Conservation (phyloP, 1,284 basidiomycete genomes). For the Sporisorium exsertum region DNA sequence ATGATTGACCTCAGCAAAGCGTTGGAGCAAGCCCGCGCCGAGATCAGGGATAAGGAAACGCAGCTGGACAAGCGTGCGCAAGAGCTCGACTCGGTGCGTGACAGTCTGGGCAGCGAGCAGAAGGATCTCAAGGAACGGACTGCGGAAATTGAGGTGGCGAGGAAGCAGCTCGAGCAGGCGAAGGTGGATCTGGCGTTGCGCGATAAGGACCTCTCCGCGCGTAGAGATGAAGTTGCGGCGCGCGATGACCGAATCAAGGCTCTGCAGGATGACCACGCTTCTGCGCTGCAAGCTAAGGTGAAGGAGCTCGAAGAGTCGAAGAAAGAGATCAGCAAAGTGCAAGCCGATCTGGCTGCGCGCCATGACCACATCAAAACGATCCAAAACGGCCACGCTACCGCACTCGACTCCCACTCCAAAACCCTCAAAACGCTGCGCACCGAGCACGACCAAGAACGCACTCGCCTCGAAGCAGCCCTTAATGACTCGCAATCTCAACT, state of each 20-base stretch:
- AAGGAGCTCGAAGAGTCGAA: constrained; percentile 16
- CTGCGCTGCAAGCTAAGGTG: constrained; percentile 11
- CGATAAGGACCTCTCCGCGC: constrained; percentile 3
- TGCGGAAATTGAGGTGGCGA: constrained; percentile 6
- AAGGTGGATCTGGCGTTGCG: constrained; percentile 1
- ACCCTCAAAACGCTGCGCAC: constrained; percentile 1
- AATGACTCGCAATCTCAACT: constrained; percentile 14
- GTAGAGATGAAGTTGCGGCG: constrained; percentile 6
- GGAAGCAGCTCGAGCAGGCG: constrained; percentile 13
- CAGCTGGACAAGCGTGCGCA: constrained; percentile 12
- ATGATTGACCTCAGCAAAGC: constrained; percentile 41
- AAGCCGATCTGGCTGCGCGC: not conserved
- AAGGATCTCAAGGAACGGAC: constrained; percentile 19
- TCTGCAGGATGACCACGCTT: constrained; percentile 13
- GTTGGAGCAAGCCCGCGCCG: constrained; percentile 13
- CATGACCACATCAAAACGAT: constrained; percentile 6
- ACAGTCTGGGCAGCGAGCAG: not conserved
- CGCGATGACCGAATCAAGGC: constrained; percentile 15
- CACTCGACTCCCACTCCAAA: not conserved
- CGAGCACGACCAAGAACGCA: constrained; percentile 25
- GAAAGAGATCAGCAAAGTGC: not conserved
- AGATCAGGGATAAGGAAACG: constrained; percentile 22
- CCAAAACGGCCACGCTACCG: not conserved
- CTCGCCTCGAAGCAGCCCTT: constrained; percentile 15
- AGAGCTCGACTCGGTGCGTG: constrained; percentile 10